A percentile compares a stretch with the other conserved stretches of the same genome.
phyloP scores from a whole-genome alignment of 805 yeast genomes.

The Kuraishia borneana region DNA sequence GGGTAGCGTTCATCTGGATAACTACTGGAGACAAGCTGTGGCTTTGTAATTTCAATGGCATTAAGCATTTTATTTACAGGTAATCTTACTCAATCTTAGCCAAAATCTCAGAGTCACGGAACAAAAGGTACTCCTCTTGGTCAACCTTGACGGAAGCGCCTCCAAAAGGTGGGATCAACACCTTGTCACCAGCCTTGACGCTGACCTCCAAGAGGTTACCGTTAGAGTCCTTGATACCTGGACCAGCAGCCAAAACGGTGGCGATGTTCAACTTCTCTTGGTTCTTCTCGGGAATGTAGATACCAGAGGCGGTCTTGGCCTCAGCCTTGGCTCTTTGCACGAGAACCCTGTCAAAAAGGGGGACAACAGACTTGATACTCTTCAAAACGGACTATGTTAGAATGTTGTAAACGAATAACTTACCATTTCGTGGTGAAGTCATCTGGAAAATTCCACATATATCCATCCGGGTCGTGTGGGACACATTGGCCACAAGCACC shows the following conservation, averaged over 20 bases:
- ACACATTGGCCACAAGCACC: no score
- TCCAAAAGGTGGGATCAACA: slow-evolving; percentile 89
- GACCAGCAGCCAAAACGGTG: slow-evolving; percentile 88
- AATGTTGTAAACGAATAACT: neutral
- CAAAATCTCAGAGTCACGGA: slow-evolving; percentile 89
- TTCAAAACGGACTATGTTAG: slow-evolving; percentile 37
- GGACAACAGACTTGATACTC: slow-evolving; percentile 79
- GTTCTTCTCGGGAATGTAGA: slow-evolving; percentile 92
- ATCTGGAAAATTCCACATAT: neutral
- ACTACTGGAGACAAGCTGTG: slow-evolving; percentile 42
- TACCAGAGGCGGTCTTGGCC: slow-evolving; percentile 84
- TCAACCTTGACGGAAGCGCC: slow-evolving; percentile 84
- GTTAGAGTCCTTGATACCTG: slow-evolving; percentile 69
- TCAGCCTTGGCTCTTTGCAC: slow-evolving; percentile 92
- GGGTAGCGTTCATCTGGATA: slow-evolving; percentile 39
- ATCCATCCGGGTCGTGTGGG: slow-evolving; percentile 5
- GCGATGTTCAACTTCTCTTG: slow-evolving; percentile 91
- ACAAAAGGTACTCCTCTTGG: slow-evolving; percentile 50
- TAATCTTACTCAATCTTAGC: slow-evolving; percentile 64
- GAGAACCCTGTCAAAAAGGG: slow-evolving; percentile 90
- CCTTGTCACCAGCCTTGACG: slow-evolving; percentile 87
- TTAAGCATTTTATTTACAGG: slow-evolving; percentile 7
- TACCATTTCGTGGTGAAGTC: neutral
- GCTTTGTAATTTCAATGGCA: slow-evolving; percentile 2
- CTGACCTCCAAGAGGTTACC: slow-evolving; percentile 67